Base-by-base conservation (phyloP, 192 early-diverging fungal genomes). In the Podila minutissima region DNA sequence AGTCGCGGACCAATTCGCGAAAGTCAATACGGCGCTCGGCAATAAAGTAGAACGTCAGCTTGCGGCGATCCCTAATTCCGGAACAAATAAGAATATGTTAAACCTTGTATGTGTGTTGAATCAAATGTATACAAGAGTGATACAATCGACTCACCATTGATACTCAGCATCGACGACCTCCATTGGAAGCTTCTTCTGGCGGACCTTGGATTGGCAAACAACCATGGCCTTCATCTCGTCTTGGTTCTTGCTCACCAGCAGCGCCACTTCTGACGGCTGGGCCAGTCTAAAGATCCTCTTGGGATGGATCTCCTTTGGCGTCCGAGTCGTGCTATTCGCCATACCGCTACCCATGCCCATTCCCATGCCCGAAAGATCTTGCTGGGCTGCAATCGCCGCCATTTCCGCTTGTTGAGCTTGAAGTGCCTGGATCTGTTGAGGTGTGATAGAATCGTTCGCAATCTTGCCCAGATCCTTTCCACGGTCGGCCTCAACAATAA, bases 121-220 rank as follows among this genome's bases (percentile, higher is more conserved):
- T 10, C 20, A 22, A 55, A 24, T 8, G 2, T 1, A 51, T 19
- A 8, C 5, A 53, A 53, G 50, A 58, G 26, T 31, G 22, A 49
- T 8, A 41, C 33, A 67, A 24, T 6, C 12, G 11, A 64, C 81
- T 72, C 82, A 95, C 95, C 97, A 99, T 86, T 99, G 98, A 74
- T 96, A 99, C 87, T 99, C 98, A 17, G 98, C 98, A 74, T 98
- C 95, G 1, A 97, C 94, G 24, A 99, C 93, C 72, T 94, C 91
- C 98, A 99, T 99, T 22, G 96, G 93, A 61, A 99, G 87, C 72
- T 92, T 92, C 84, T 93, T 94, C 70, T 95, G 93, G 64, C 92
- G 86, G 60, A 96, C 97, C 81, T 97, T 98, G 38, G 86, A 86
- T 75, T 97, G 96, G 75, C 97, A 98, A 32, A 96, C 87, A 32